A percentile compares a stretch with the other conserved stretches of the same genome.
Conservation (phyloP, 2,329 filamentous ascomycete species). For the Monilinia vaccinii-corymbosi region DNA sequence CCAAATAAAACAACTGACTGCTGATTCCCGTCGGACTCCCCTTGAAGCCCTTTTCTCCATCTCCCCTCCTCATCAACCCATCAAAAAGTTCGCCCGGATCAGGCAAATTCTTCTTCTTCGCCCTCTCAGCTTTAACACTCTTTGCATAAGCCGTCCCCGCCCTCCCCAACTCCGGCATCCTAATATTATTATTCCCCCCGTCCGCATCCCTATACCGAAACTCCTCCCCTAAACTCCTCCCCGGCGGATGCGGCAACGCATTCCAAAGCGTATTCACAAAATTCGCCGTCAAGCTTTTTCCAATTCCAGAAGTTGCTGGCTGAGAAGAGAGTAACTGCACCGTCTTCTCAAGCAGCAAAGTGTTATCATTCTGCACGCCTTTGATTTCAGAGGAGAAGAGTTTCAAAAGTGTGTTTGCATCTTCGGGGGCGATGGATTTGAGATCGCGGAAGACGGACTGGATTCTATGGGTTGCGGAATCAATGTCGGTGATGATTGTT, state of each 20-base stretch:
- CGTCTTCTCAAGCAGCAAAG: slow-evolving; percentile 64
- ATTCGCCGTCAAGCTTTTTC: slow-evolving; percentile 45
- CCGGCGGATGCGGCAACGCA: slow-evolving; percentile 62
- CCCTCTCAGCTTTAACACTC: slow-evolving; percentile 50
- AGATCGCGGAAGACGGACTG: slow-evolving; percentile 31
- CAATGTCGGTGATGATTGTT: not conserved
- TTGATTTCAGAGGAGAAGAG: slow-evolving; percentile 53
- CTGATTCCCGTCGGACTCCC: slow-evolving; percentile 36
- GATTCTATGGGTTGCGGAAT: slow-evolving; percentile 2
- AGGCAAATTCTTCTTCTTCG: slow-evolving; percentile 48
- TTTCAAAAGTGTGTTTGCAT: slow-evolving; percentile 48
- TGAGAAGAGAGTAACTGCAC: slow-evolving; percentile 35
- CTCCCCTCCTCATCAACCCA: slow-evolving; percentile 51
- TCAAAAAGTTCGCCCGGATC: slow-evolving; percentile 51
- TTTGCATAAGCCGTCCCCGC: slow-evolving; percentile 59
- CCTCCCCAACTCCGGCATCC: slow-evolving; percentile 54
- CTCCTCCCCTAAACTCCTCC: slow-evolving; percentile 54
- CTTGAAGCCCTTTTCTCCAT: not conserved
- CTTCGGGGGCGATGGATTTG: slow-evolving; percentile 34
- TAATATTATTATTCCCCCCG: slow-evolving; percentile 43
- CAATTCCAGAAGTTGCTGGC: not conserved
- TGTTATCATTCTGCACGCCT: slow-evolving; percentile 62
- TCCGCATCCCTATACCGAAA: slow-evolving; percentile 55
- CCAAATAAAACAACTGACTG: slow-evolving; percentile 38
- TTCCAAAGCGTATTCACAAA: slow-evolving; percentile 64